Conservation (phyloP, 495 filamentous ascomycete genomes). For the Penicillium atrosanguineum region DNA sequence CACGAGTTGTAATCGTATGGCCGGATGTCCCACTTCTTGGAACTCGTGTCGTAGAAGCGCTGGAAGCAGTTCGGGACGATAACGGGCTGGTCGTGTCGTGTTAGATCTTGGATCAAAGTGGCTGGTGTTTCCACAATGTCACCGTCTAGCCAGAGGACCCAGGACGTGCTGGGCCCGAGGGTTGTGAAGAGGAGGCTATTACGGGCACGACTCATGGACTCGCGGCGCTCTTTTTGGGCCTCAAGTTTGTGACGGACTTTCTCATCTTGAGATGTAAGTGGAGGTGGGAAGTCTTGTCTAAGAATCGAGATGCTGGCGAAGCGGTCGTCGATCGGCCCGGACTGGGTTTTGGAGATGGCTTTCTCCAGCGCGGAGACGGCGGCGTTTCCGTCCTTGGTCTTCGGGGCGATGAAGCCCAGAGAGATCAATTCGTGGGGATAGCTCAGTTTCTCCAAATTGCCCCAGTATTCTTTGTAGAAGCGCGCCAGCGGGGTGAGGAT, state of each 20-base stretch:
- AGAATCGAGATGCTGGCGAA: slow-evolving; percentile 93
- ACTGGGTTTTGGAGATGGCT: slow-evolving; percentile 79
- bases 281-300: slow-evolving; percentile 89
- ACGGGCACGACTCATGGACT: slow-evolving; percentile 87
- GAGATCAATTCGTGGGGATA: slow-evolving; percentile 95
- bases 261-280: slow-evolving; percentile 77
- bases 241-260: slow-evolving; percentile 83
- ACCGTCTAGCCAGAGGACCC: slow-evolving; percentile 94
- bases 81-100: slow-evolving; percentile 77
- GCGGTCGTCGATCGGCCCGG: slow-evolving; percentile 70
- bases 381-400: slow-evolving; percentile 80
- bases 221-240: slow-evolving; percentile 82
- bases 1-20: slow-evolving; percentile 98
- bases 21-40: slow-evolving; percentile 65
- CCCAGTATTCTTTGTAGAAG: slow-evolving; percentile 95
- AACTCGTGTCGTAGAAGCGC: slow-evolving; percentile 72
- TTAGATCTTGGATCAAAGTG: slow-evolving; percentile 88
- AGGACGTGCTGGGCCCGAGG: slow-evolving; percentile 85
- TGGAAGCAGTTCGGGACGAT: slow-evolving; percentile 97
- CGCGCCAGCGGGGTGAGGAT: slow-evolving; percentile 89
- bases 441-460: slow-evolving; percentile 77
- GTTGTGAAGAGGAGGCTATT: slow-evolving; percentile 98
- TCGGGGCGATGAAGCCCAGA: slow-evolving; percentile 94
- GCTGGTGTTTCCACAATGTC: slow-evolving; percentile 89
- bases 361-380: slow-evolving; percentile 80